Conservation (phyloP, 345 rosid species). For the Eucalyptus viminalis region DNA sequence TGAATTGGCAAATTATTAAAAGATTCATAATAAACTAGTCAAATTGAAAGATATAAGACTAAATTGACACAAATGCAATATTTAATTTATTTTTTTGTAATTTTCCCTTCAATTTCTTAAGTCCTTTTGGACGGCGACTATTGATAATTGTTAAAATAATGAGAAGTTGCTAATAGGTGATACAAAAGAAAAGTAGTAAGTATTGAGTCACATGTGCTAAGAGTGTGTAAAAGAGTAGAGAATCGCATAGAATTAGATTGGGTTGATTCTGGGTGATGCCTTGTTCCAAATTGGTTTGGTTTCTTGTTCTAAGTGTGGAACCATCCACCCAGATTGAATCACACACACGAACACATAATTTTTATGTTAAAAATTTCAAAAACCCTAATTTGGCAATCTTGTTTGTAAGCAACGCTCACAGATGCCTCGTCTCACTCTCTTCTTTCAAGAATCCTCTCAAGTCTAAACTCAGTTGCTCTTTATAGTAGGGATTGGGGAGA, state of each 20-base stretch:
- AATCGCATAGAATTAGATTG: too few relatives aligned
- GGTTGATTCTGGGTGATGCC: too few relatives aligned
- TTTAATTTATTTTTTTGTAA: too few relatives aligned
- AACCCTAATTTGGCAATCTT: not conserved
- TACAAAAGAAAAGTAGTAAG: not conserved
- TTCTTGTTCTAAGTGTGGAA: not conserved
- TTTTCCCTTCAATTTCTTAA: not conserved
- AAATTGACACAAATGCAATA: too few relatives aligned
- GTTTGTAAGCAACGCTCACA: not conserved
- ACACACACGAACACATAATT: too few relatives aligned
- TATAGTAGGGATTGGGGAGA: not conserved
- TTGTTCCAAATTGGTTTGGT: not conserved
- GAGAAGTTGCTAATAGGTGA: not conserved
- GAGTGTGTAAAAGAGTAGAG: not conserved
- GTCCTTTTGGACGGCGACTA: not conserved
- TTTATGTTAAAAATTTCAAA: too few relatives aligned
- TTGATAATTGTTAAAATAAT: not conserved
- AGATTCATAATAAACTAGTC: too few relatives aligned
- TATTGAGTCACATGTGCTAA: not conserved
- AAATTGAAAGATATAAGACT: too few relatives aligned
- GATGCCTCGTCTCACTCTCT: not conserved
- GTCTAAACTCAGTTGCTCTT: not conserved
- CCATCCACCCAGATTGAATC: not conserved
- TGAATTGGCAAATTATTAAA: not conserved
- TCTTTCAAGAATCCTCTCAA: not conserved